These are phyloP conservation scores for Metschnikowia hibisci DNA, from an alignment of 805 yeast genomes.

Conservation along the genomic window DNA sequence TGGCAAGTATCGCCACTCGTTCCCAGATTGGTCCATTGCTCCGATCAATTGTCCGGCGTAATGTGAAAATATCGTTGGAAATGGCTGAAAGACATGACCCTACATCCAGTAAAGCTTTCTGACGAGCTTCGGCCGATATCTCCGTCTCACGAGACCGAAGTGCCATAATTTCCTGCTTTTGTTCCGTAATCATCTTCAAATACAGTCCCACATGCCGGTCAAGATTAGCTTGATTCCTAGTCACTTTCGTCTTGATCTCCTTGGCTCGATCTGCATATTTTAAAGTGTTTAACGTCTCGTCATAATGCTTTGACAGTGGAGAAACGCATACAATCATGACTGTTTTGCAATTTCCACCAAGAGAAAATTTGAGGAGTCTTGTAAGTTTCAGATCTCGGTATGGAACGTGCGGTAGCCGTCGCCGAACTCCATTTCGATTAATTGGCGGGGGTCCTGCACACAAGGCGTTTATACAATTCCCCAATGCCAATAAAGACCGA, in stretches of 20 bases:
- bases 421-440: conserved; percentile 39
- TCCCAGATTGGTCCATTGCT: conserved; percentile 44
- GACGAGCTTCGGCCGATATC: conserved; percentile 36
- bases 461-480: conserved; percentile 89
- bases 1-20: conserved; percentile 43
- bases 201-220: conserved; percentile 84
- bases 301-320: conserved; percentile 83
- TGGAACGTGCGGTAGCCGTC: conserved; percentile 71
- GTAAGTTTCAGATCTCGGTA: conserved; percentile 90
- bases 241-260: conserved; percentile 77
- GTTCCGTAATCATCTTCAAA: conserved; percentile 78
- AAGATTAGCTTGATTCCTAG: conserved; percentile 68
- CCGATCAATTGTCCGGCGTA: conserved; percentile 39
- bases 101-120: conserved; percentile 27
- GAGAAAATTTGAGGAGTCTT: conserved; percentile 76
- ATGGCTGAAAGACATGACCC: conserved; percentile 39
- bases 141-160: conserved; percentile 53
- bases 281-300: conserved; percentile 86
- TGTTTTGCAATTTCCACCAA: conserved; percentile 93
- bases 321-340: conserved; percentile 94
- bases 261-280: conserved; percentile 92
- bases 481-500: conserved; percentile 80
- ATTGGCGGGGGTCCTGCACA: conserved; percentile 34
- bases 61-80: conserved; percentile 39
- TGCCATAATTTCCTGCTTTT: conserved; percentile 67